Percentiles rank a stretch among this genome's conserved stretches.
Evolutionary conservation across 345 rosid genomes (phyloP).

Genomic region (Crucihimalaya himalaica): DNA sequence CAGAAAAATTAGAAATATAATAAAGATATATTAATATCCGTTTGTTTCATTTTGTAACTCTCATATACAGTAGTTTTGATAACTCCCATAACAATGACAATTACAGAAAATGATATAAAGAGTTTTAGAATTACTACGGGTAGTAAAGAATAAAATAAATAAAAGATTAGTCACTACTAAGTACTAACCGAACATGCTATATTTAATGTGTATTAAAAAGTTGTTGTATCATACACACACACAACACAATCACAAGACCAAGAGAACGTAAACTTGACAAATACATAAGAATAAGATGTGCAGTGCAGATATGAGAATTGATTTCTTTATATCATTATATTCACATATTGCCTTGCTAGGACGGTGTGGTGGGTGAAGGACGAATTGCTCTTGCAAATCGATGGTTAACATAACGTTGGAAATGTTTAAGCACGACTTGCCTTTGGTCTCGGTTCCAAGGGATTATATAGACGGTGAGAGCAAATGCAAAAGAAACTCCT

Average conservation of each 20-base stretch:
- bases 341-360: neutral
- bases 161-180: too few relatives aligned
- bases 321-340: neutral
- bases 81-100: too few relatives aligned
- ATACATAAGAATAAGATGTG: neutral
- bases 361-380: neutral
- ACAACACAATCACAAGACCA: neutral
- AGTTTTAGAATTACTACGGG: too few relatives aligned
- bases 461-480: neutral
- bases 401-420: neutral
- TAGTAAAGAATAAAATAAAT: too few relatives aligned
- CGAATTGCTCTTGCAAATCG: neutral
- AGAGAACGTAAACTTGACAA: neutral
- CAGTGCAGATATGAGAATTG: neutral
- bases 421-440: neutral
- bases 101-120: too few relatives aligned
- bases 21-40: too few relatives aligned
- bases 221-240: too few relatives aligned
- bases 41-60: too few relatives aligned
- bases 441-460: neutral
- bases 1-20: too few relatives aligned
- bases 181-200: too few relatives aligned
- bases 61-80: too few relatives aligned
- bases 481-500: neutral
- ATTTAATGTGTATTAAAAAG: too few relatives aligned